phyloP scores from a whole-genome alignment of 345 rosid genomes.

The Sisymbrium altissimum region DNA sequence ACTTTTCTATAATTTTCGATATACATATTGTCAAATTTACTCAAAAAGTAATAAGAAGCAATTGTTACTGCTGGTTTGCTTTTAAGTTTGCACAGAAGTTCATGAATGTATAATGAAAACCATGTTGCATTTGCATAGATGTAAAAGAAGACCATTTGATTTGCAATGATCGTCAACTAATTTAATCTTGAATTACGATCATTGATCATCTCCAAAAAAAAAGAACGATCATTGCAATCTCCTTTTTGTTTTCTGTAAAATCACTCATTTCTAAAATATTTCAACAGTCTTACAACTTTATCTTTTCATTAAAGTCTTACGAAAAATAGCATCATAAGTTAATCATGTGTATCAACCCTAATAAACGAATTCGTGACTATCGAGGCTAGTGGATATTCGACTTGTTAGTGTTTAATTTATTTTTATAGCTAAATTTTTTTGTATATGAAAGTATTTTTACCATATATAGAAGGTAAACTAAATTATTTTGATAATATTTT shows the following conservation, averaged over 20 bases:
- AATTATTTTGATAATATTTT: background rate
- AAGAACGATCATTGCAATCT: constrained; percentile 24
- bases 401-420: background rate
- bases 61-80: background rate
- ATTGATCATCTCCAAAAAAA: background rate
- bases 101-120: background rate
- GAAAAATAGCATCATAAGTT: constrained; percentile 31
- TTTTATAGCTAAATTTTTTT: background rate
- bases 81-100: constrained; percentile 16
- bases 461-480: background rate
- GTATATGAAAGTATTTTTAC: background rate
- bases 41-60: constrained; percentile 1
- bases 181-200: constrained; percentile 17
- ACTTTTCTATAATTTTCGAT: background rate
- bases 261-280: constrained; percentile 26
- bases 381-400: constrained; percentile 14
- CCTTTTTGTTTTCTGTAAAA: constrained; percentile 34
- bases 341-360: constrained; percentile 32
- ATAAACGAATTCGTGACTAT: constrained; percentile 12
- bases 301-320: constrained; percentile 19
- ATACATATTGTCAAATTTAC: background rate
- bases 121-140: background rate
- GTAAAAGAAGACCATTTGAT: background rate
- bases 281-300: constrained; percentile 26
- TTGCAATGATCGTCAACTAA: constrained; percentile 20